Percentiles rank a stretch among this genome's conserved stretches.
phyloP scores from a whole-genome alignment of 805 yeast genomes.

The Wickerhamiella galacta region DNA sequence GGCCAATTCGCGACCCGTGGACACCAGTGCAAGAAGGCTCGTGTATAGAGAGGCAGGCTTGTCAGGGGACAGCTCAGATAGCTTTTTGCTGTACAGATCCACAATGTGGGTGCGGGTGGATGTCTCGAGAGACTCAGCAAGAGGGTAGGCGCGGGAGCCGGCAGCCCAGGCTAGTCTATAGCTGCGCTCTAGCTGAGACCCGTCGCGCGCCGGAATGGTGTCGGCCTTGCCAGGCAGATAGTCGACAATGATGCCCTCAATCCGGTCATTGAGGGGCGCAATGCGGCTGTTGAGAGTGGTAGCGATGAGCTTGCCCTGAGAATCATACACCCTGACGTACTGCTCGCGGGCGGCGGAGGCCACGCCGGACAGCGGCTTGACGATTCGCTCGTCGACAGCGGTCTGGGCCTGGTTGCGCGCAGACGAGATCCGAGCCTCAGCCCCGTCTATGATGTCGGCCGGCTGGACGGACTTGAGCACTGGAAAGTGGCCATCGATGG shows the following conservation, averaged over 20 bases:
- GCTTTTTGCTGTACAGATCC: constrained; percentile 8
- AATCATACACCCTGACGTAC: constrained; percentile 36
- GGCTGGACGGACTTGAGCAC: constrained; percentile 43
- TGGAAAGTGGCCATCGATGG: constrained; percentile 46
- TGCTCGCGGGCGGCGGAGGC: constrained; percentile 31
- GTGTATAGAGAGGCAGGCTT: too few species aligned
- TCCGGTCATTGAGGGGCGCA: constrained; percentile 40
- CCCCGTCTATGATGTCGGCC: constrained; percentile 28
- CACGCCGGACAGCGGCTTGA: constrained; percentile 26
- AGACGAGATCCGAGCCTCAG: constrained; percentile 23
- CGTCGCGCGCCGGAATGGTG: constrained; percentile 1
- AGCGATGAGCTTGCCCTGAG: constrained; percentile 43
- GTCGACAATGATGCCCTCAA: constrained; percentile 30
- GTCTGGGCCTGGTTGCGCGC: constrained; percentile 21
- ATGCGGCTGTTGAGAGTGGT: constrained; percentile 47
- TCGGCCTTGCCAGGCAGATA: constrained; percentile 28
- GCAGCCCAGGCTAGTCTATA: constrained; percentile 7
- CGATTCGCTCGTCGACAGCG: constrained; percentile 31
- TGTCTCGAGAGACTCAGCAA: constrained; percentile 3
- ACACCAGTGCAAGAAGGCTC: constrained; percentile 1
- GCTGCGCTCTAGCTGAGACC: constrained; percentile 7
- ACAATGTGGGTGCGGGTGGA: constrained; percentile 3
- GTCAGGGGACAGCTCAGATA: constrained; percentile 7
- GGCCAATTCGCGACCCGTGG: constrained; percentile 5
- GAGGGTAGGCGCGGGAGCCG: constrained; percentile 12